A percentile compares a stretch with the other conserved stretches of the same genome.
Evolutionary conservation across 768 basidiomycete species (phyloP).

Genomic region (Suillus subalutaceus): DNA sequence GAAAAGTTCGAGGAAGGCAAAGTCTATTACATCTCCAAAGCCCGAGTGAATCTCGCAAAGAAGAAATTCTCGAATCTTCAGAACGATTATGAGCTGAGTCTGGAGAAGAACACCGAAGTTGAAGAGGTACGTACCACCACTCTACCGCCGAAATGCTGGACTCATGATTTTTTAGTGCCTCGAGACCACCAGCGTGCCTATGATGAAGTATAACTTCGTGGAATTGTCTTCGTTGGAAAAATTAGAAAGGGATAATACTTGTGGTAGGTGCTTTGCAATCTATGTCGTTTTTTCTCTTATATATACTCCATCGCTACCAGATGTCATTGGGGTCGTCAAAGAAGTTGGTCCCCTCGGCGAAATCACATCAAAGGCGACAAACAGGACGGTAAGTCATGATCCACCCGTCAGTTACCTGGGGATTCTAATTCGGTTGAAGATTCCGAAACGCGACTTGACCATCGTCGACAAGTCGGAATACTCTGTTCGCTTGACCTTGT

Average conservation of each 20-base stretch:
- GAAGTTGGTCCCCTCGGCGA: slow-evolving; percentile 69
- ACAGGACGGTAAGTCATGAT: slow-evolving; percentile 53
- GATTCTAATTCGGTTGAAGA: slow-evolving; percentile 42
- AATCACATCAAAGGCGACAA: slow-evolving; percentile 75
- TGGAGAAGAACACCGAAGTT: slow-evolving; percentile 85
- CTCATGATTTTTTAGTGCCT: slow-evolving; percentile 60
- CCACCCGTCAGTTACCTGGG: not conserved
- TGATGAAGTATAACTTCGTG: slow-evolving; percentile 83
- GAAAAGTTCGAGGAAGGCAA: slow-evolving; percentile 89
- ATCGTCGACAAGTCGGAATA: slow-evolving; percentile 84
- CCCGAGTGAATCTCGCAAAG: slow-evolving; percentile 92
- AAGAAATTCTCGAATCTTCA: slow-evolving; percentile 90
- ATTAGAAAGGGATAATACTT: slow-evolving; percentile 76
- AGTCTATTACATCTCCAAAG: slow-evolving; percentile 90
- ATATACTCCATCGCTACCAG: slow-evolving; percentile 40
- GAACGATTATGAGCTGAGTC: slow-evolving; percentile 90
- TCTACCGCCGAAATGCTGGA: not conserved
- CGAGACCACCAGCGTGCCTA: slow-evolving; percentile 76
- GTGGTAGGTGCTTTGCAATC: slow-evolving; percentile 54
- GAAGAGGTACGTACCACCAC: slow-evolving; percentile 63
- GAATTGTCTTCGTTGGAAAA: slow-evolving; percentile 62
- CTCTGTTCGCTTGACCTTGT: slow-evolving; percentile 84
- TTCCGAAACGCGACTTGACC: slow-evolving; percentile 86
- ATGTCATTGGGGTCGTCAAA: slow-evolving; percentile 87
- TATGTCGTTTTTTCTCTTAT: slow-evolving; percentile 3